These are phyloP conservation scores for Lecanosticta acicola DNA, from an alignment of 2,329 filamentous ascomycete genomes.

Conservation along the genomic window DNA sequence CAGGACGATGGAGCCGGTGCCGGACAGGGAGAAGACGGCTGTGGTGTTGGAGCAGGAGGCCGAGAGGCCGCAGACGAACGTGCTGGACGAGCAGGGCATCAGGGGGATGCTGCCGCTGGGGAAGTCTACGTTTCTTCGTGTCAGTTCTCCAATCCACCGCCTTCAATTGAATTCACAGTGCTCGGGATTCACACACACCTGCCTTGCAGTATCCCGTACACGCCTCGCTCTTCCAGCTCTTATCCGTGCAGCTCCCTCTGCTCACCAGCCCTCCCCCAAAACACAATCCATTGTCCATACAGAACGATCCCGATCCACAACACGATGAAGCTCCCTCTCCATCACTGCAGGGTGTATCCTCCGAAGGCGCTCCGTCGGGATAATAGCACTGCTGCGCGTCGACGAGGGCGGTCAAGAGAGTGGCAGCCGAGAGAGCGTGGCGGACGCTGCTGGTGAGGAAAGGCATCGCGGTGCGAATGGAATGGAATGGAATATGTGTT, in stretches of 20 bases:
- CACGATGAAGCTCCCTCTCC: conserved; percentile 21
- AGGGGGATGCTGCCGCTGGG: conserved; percentile 18
- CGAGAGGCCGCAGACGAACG: conserved; percentile 30
- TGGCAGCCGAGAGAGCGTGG: conserved; percentile 11
- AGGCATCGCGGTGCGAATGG: conserved; percentile 6
- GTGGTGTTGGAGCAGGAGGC: conserved; percentile 20
- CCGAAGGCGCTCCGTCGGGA: conserved; percentile 24
- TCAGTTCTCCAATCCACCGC: no score
- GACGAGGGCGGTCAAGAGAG: conserved; percentile 11
- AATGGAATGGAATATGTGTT: not conserved
- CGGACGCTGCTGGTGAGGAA: conserved; percentile 6
- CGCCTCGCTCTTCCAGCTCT: conserved; percentile 26
- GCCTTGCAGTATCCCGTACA: conserved; percentile 29
- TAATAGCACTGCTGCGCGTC: conserved; percentile 28
- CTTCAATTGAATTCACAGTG: no score
- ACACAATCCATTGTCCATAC: conserved; percentile 31
- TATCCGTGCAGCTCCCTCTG: conserved; percentile 30
- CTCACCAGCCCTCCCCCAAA: conserved; percentile 28
- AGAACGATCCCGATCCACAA: conserved; percentile 27
- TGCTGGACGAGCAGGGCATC: conserved; percentile 24
- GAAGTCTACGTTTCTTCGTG: conserved; percentile 5
- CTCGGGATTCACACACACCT: conserved; percentile 15
- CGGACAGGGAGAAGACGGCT: conserved; percentile 26
- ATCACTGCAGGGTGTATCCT: conserved; percentile 22
- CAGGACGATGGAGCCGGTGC: conserved; percentile 22